phyloP scores from a whole-genome alignment of 331 rosid genomes.

The Telfairia occidentalis region DNA sequence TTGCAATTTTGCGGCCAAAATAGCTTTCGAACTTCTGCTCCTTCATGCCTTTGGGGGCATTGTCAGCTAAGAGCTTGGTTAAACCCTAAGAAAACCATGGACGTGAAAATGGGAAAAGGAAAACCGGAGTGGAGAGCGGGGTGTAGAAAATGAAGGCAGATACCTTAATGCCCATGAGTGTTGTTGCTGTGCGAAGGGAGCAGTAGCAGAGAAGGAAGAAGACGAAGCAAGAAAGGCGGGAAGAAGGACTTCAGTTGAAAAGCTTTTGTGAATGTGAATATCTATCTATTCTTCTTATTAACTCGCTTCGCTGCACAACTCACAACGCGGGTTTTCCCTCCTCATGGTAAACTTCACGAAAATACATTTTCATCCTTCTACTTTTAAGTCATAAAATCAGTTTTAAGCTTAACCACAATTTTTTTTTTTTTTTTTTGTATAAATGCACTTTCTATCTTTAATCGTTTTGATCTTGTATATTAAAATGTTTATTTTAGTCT shows the following conservation, averaged over 20 bases:
- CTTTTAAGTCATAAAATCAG: no score
- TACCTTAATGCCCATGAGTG: constrained; percentile 77
- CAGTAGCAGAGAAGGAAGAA: not conserved
- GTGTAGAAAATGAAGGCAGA: not conserved
- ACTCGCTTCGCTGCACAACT: no score
- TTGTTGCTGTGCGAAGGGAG: not conserved
- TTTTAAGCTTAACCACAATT: no score
- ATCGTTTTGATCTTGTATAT: no score
- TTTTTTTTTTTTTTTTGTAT: no score
- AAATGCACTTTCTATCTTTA: no score
- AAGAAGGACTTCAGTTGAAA: not conserved
- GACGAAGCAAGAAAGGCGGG: constrained; percentile 2
- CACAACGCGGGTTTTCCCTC: no score
- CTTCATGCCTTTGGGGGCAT: constrained; percentile 86
- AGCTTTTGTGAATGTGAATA: not conserved
- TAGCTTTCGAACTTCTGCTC: constrained; percentile 89
- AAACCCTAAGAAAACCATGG: constrained; percentile 55
- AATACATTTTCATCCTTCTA: no score
- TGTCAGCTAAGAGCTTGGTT: constrained; percentile 93
- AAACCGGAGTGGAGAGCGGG: not conserved
- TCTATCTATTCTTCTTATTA: not conserved
- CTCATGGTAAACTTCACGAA: no score
- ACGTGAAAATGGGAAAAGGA: not conserved
- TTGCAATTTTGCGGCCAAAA: constrained; percentile 83
- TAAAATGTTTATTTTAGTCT: no score